Percentiles rank a stretch among this genome's conserved stretches.
phyloP scores from a whole-genome alignment of 2,329 filamentous ascomycete species.

The Xylariaceae sp. region DNA sequence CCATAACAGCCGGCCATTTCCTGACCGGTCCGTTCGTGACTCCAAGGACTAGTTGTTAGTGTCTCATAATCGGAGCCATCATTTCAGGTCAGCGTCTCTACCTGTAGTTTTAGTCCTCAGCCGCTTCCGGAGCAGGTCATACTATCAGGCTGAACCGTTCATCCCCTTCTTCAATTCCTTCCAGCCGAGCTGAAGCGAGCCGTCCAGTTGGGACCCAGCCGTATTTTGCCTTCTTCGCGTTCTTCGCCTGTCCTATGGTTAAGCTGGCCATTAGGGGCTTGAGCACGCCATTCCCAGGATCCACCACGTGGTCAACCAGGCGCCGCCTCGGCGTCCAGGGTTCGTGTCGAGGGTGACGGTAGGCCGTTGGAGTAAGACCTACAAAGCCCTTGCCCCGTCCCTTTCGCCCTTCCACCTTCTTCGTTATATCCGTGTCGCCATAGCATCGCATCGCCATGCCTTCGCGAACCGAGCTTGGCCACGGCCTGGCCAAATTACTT shows the following conservation, averaged over 20 bases:
- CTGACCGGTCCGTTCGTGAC: neutral
- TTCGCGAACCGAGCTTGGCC: slow-evolving; percentile 59
- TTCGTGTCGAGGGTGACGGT: slow-evolving; percentile 1
- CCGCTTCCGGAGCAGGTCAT: neutral
- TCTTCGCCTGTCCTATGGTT: slow-evolving; percentile 9
- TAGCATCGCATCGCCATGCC: slow-evolving; percentile 34
- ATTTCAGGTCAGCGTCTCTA: neutral
- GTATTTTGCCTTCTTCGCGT: neutral
- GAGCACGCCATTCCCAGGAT: slow-evolving; percentile 20
- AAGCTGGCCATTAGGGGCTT: slow-evolving; percentile 15
- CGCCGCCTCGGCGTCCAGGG: slow-evolving; percentile 12
- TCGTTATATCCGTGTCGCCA: slow-evolving; percentile 1
- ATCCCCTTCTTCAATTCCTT: neutral
- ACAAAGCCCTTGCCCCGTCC: slow-evolving; percentile 13
- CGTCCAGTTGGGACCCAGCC: neutral
- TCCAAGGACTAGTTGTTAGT: neutral
- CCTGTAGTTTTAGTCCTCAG: neutral
- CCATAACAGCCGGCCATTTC: neutral
- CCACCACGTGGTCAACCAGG: slow-evolving; percentile 4
- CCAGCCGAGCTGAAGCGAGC: neutral
- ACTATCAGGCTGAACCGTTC: neutral
- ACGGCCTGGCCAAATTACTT: slow-evolving; percentile 70
- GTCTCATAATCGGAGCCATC: neutral
- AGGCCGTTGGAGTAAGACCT: slow-evolving; percentile 6
- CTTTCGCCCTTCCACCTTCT: neutral